Base-by-base conservation (phyloP, 495 filamentous ascomycete species). In the Aspergillus wentii region DNA sequence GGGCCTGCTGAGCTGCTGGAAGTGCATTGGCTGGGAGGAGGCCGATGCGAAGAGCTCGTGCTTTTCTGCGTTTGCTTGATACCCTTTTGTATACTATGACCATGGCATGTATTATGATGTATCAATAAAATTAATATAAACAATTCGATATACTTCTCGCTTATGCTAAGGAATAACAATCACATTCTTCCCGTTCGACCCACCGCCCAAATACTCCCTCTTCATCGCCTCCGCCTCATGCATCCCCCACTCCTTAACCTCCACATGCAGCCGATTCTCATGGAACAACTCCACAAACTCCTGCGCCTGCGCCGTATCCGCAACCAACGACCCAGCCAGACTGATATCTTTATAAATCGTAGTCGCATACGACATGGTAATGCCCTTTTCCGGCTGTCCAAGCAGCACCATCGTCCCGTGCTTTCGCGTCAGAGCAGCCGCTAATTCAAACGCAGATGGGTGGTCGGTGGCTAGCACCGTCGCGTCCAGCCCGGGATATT, bases 1-100 rank as follows among this genome's bases (percentile, higher is more conserved):
- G 4, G 59, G 56, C 23, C 36, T 75, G n/a, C 60, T 76, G 14
- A 62, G 57, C 22, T 70, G 64, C 34, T 48, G 45, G 45, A 66
- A 64, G 7, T 74, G 72, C 43, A 53, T 75, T 38, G 71, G 71
- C 8, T 66, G 66, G 41, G 52, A 68, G 38, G 58, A 62, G 30
- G n/a, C 15, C 11, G 20, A 41, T 18, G 30, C 38, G 3, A 28
- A 41, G 20, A 29, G 23, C 38, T 41, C 38, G 8, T 41, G 38
- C 31, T 41, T 41, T 20, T 33, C 38, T 5, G 38, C 29, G 14
- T 41, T 41, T 13, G 30, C 10, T 9, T 38, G 25, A 30, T 25
- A n/a, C n/a, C n/a, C n/a, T n/a, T n/a, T n/a, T n/a, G n/a, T n/a
- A n/a, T n/a, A n/a, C n/a, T n/a, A n/a, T n/a, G n/a, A n/a, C n/a